Evolutionary conservation across 1,284 basidiomycete genomes (phyloP).

Genomic region (Ganoderma boninense): DNA sequence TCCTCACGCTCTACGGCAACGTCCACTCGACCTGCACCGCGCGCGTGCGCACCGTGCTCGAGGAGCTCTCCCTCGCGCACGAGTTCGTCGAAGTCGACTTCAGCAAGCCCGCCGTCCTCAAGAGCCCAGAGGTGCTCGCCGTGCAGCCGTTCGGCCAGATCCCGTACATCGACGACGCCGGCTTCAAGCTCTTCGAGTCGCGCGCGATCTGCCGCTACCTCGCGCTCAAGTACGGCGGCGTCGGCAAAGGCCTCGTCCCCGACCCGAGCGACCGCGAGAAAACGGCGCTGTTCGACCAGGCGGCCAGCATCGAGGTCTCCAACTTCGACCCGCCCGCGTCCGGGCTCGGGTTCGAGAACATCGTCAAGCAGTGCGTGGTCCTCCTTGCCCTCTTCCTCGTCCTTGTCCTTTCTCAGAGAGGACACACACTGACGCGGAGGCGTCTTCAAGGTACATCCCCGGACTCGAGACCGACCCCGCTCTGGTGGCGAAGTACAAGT

Average conservation of each 20-base stretch:
- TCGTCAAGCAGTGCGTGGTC: not conserved
- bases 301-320: conserved; percentile 56
- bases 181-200: conserved; percentile 57
- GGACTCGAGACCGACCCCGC: no score
- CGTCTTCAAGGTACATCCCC: conserved; percentile 28
- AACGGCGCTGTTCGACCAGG: conserved; percentile 63
- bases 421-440: no score
- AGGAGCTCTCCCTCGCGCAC: conserved; percentile 60
- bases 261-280: conserved; percentile 42
- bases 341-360: not conserved
- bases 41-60: conserved; percentile 42
- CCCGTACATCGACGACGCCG: conserved; percentile 64
- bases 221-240: conserved; percentile 49
- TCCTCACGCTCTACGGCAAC: no score
- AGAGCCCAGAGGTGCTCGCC: conserved; percentile 49
- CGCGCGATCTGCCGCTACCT: conserved; percentile 62
- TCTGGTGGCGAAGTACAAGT: no score
- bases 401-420: not conserved
- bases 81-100: conserved; percentile 55
- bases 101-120: conserved; percentile 55
- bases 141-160: conserved; percentile 73
- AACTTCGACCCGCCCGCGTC: conserved; percentile 54
- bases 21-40: not conserved
- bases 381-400: not conserved
- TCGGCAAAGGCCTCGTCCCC: conserved; percentile 45